Base-by-base conservation (phyloP, 257 asterid species). In the Petunia secreta region DNA sequence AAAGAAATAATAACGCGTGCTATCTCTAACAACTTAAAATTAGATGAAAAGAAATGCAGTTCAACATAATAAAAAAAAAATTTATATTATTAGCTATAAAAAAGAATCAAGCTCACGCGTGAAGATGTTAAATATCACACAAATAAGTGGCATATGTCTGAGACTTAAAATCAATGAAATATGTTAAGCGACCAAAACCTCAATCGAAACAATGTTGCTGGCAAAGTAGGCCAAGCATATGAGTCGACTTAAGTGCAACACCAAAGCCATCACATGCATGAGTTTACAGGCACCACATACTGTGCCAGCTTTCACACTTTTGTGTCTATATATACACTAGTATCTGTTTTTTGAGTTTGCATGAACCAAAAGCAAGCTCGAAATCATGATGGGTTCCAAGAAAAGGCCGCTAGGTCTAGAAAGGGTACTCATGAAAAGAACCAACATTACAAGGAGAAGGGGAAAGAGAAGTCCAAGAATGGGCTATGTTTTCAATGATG, bases 251-350 rank as follows among this genome's bases (percentile, higher is more conserved):
- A 48, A 48, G 77, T 50, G 62, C 52, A 62, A 73, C 25, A 71
- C 44, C 77, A 71, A 71, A 71, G 77, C 6, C 44, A 48, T 71
- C 77, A 71, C 78, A 50, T 73, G 77, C 62, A 5, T 10, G 77
- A 73, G 77, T 73, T 73, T 73, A 73, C 44, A 6, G 25, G 62
- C 60, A 13, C 62, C 58, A n/a, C 77, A 71, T 10, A 39, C 34
- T 71, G 60, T 73, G 78, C 62, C 78, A 73, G 59, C 62, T 34
- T 25, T 34, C 6, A 2, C 13, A 64, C n/a, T 73, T 73, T 73
- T 73, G 41, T 73, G 44, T 73, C 46, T 73, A 73, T 73, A 50
- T 59, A 59, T 59, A 25, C 64, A 59, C 38, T 5, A 8, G 41
- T 11, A 46, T 36, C 11, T 34, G 34, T 73, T 52, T n/a, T 5